A percentile compares a stretch with the other conserved stretches of the same genome.
Conservation (phyloP, 495 filamentous ascomycete species). For the Hypoxylon perforatum region DNA sequence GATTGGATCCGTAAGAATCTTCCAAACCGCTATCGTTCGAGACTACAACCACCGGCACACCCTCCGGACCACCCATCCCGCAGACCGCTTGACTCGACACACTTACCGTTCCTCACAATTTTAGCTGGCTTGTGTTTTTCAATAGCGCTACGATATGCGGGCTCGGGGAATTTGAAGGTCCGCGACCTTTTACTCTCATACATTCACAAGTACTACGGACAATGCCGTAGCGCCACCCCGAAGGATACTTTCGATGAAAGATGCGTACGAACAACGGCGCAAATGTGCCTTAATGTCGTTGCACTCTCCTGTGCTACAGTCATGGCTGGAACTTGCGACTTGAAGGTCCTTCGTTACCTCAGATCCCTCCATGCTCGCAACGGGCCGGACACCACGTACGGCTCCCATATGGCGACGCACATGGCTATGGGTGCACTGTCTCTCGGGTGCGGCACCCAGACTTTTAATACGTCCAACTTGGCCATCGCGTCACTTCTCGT, state of each 20-base stretch:
- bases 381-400: constrained; percentile 85
- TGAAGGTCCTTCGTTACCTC: constrained; percentile 87
- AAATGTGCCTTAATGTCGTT: constrained; percentile 89
- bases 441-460: constrained; percentile 89
- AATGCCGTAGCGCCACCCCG: constrained; percentile 63
- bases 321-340: constrained; percentile 95
- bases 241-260: constrained; percentile 78
- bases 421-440: constrained; percentile 93
- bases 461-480: constrained; percentile 88
- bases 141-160: constrained; percentile 85
- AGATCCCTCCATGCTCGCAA: constrained; percentile 89
- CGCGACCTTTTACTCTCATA: constrained; percentile 86
- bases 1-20: constrained; percentile 81
- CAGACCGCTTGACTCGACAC: constrained; percentile 47
- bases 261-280: constrained; percentile 80
- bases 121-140: constrained; percentile 87
- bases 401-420: constrained; percentile 92
- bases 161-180: constrained; percentile 76
- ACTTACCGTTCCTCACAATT: constrained; percentile 92
- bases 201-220: constrained; percentile 86
- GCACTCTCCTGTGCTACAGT: constrained; percentile 85
- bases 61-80: constrained; percentile 24
- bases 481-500: constrained; percentile 88
- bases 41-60: constrained; percentile 40
- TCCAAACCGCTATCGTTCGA: constrained; percentile 71